phyloP scores from a whole-genome alignment of 352 stramenopile species.

The Thalassiosira sp. region DNA sequence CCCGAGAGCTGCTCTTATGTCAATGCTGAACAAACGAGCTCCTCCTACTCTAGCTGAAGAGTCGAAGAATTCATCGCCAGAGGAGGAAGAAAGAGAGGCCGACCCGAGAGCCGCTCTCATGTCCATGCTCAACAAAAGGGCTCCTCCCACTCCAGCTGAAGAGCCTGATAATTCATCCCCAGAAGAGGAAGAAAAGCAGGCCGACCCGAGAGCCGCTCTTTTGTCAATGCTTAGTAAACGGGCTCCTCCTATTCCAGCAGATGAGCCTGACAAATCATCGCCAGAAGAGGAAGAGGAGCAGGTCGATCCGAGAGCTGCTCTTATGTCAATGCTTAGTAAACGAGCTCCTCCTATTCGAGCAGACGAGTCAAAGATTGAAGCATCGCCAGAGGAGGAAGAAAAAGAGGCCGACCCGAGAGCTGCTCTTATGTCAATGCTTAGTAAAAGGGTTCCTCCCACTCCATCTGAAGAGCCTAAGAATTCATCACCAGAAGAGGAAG shows the following conservation, averaged over 20 bases:
- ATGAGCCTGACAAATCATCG: background rate
- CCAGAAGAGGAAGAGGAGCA: background rate
- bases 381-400: background rate
- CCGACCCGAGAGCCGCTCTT: slow-evolving; percentile 19
- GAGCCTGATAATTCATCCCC: background rate
- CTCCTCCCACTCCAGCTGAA: background rate
- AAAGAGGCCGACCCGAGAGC: background rate
- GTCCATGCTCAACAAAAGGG: slow-evolving; percentile 14
- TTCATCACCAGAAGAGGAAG: background rate
- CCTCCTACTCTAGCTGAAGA: background rate
- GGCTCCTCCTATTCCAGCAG: background rate
- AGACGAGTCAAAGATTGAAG: background rate
- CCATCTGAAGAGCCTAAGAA: background rate
- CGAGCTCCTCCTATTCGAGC: background rate
- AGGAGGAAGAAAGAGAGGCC: background rate
- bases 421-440: background rate
- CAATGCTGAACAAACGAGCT: slow-evolving; percentile 14
- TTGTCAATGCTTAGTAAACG: slow-evolving; percentile 32
- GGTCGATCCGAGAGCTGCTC: slow-evolving; percentile 19
- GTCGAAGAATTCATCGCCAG: background rate
- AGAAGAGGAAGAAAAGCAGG: background rate
- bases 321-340: slow-evolving; percentile 34
- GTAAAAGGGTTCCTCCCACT: background rate
- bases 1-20: slow-evolving; percentile 3
- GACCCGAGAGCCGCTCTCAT: slow-evolving; percentile 12